Conservation (phyloP, 805 yeast species). For the Schwanniomyces vanrijiae region DNA sequence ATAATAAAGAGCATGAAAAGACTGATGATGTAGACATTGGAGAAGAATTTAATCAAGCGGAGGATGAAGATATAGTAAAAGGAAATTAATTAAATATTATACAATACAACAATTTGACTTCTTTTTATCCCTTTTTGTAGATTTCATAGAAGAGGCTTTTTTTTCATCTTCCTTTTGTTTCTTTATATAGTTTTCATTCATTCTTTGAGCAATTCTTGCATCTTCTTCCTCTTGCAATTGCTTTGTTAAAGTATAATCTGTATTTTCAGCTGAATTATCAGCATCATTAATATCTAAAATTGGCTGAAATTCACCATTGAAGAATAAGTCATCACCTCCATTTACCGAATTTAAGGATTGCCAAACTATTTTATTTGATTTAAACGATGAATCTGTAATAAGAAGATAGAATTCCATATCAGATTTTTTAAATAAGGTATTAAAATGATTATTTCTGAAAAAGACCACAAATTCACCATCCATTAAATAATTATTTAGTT, state of each 20-base stretch:
- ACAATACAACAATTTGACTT: slow-evolving; percentile 21
- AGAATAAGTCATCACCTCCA: slow-evolving; percentile 71
- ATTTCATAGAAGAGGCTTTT: background rate
- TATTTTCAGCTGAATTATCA: slow-evolving; percentile 13
- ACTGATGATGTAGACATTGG: slow-evolving; percentile 16
- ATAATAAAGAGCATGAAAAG: slow-evolving; percentile 12
- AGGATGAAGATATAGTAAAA: background rate
- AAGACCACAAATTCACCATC: slow-evolving; percentile 64
- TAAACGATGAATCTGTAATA: slow-evolving; percentile 74
- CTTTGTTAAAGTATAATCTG: slow-evolving; percentile 38
- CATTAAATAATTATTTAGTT: slow-evolving; percentile 43
- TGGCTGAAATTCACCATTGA: slow-evolving; percentile 64
- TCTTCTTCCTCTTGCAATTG: slow-evolving; percentile 62
- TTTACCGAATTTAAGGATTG: slow-evolving; percentile 65
- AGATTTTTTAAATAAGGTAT: slow-evolving; percentile 59
- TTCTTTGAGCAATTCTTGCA: slow-evolving; percentile 43
- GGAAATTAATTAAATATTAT: slow-evolving; percentile 8
- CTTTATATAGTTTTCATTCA: slow-evolving; percentile 36
- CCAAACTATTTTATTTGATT: slow-evolving; percentile 65
- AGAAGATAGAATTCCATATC: slow-evolving; percentile 55
- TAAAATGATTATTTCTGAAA: slow-evolving; percentile 89
- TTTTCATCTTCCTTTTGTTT: slow-evolving; percentile 1
- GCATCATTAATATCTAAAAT: slow-evolving; percentile 23
- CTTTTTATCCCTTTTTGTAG: slow-evolving; percentile 12
- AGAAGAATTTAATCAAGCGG: slow-evolving; percentile 14